Evolutionary conservation across 202 grass and related monocot genomes (phyloP).

Genomic region (Zoysia matrella): DNA sequence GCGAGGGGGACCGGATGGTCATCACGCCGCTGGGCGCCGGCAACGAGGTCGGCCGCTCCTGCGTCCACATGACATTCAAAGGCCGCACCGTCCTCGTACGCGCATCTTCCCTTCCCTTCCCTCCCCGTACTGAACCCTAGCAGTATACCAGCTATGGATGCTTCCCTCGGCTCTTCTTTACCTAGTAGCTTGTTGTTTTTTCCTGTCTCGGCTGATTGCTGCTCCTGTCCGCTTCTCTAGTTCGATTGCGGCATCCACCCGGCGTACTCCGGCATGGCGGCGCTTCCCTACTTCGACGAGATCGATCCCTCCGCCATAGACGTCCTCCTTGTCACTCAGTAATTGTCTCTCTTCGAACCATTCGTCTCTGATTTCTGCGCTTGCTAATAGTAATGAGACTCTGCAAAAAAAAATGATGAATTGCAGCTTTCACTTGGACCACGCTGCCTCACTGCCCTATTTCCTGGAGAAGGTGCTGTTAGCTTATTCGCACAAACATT

Average conservation of each 20-base stretch:
- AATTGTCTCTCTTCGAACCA: background rate
- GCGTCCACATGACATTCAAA: slow-evolving; percentile 95
- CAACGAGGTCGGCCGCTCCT: slow-evolving; percentile 92
- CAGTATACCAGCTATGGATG: background rate
- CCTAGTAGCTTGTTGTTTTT: background rate
- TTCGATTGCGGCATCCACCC: slow-evolving; percentile 99
- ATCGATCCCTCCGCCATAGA: slow-evolving; percentile 93
- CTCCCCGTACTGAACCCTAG: no score
- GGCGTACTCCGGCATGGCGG: slow-evolving; percentile 86
- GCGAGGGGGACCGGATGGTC: slow-evolving; percentile 78
- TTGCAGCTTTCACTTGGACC: slow-evolving; percentile 96
- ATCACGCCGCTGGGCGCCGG: slow-evolving; percentile 86
- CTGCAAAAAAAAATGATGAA: background rate
- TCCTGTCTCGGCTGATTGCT: background rate
- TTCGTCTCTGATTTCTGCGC: background rate
- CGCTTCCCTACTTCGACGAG: slow-evolving; percentile 96
- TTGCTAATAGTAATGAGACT: background rate
- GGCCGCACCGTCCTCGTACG: slow-evolving; percentile 84
- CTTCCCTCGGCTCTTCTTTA: background rate
- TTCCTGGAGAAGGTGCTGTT: slow-evolving; percentile 80
- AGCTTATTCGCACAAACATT: no score
- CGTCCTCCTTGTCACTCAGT: slow-evolving; percentile 96
- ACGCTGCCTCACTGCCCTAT: slow-evolving; percentile 91
- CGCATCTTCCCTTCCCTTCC: background rate
- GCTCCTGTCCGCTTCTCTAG: slow-evolving; percentile 12